These are phyloP conservation scores for Phytophthora quininea DNA, from an alignment of 352 stramenopile genomes.

Conservation along the genomic window DNA sequence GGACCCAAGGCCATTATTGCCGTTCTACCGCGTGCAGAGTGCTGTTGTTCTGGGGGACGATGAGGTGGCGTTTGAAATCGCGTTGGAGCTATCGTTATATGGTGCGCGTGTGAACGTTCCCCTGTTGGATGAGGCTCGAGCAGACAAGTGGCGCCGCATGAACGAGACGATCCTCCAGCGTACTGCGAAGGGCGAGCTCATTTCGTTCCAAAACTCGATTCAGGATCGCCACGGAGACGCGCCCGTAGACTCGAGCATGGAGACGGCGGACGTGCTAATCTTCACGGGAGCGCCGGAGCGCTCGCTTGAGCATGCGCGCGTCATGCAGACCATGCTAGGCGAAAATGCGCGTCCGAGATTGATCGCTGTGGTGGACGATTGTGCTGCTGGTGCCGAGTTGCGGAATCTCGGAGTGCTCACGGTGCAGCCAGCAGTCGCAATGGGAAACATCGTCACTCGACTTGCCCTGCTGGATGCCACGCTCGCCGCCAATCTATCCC, in stretches of 20 bases:
- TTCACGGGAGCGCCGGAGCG: slow-evolving; percentile 60
- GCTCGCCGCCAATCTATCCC: slow-evolving; percentile 42
- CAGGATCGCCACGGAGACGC: slow-evolving; percentile 35
- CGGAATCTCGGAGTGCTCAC: slow-evolving; percentile 63
- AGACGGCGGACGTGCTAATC: slow-evolving; percentile 56
- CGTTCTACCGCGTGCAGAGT: slow-evolving; percentile 51
- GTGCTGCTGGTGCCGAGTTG: slow-evolving; percentile 42
- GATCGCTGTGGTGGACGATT: slow-evolving; percentile 59
- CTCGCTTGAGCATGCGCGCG: slow-evolving; percentile 53
- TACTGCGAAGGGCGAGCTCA: slow-evolving; percentile 62
- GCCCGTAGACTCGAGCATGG: slow-evolving; percentile 33
- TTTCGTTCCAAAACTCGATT: slow-evolving; percentile 68
- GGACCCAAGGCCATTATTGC: slow-evolving; percentile 48
- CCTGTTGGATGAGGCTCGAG: slow-evolving; percentile 60
- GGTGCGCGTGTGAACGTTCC: slow-evolving; percentile 63
- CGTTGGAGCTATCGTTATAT: slow-evolving; percentile 64
- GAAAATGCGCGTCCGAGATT: slow-evolving; percentile 46
- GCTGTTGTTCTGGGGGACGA: slow-evolving; percentile 67
- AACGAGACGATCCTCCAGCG: slow-evolving; percentile 62
- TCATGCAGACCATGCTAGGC: slow-evolving; percentile 54
- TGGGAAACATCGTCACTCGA: slow-evolving; percentile 68
- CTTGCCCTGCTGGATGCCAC: slow-evolving; percentile 55
- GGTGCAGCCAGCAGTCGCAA: slow-evolving; percentile 67
- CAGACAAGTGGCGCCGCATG: slow-evolving; percentile 67
- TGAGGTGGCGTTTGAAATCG: slow-evolving; percentile 64